Evolutionary conservation across 345 rosid genomes (phyloP).

Genomic region (Dipteronia sinensis): DNA sequence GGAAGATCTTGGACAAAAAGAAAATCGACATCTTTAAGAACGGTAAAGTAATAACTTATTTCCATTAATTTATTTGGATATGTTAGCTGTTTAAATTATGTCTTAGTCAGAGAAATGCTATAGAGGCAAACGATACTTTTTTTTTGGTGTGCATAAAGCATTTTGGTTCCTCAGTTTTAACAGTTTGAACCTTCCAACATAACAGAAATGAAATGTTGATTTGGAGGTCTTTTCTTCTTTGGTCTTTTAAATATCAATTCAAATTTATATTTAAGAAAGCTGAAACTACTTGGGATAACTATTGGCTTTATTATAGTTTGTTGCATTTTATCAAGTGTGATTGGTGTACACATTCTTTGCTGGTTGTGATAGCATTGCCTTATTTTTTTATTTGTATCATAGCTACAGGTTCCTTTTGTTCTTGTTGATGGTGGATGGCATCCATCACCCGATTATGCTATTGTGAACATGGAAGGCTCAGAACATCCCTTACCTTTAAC

Average conservation of each 20-base stretch:
- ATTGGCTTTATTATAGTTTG: no score
- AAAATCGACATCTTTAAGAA: conserved; percentile 58
- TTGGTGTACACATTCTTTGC: neutral
- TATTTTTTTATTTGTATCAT: neutral
- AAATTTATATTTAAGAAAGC: no score
- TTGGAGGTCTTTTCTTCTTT: neutral
- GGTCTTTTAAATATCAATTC: no score
- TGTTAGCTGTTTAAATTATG: neutral
- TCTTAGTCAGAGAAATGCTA: neutral
- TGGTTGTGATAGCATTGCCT: neutral
- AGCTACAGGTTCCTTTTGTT: conserved; percentile 80
- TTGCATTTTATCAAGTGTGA: neutral
- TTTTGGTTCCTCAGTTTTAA: neutral
- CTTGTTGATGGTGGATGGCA: conserved; percentile 60
- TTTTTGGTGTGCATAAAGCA: neutral
- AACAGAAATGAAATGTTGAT: neutral
- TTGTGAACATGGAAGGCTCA: conserved; percentile 79
- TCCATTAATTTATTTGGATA: neutral
- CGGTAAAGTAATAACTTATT: conserved; percentile 40
- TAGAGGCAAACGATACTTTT: neutral
- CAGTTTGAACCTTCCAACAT: neutral
- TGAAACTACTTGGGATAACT: no score
- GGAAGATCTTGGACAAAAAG: conserved; percentile 70
- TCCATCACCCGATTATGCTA: conserved; percentile 46
- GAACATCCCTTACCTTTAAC: conserved; percentile 75